A percentile compares a stretch with the other conserved stretches of the same genome.
Conservation (phyloP, 2,329 filamentous ascomycete species). For the Chaetomium sp. region DNA sequence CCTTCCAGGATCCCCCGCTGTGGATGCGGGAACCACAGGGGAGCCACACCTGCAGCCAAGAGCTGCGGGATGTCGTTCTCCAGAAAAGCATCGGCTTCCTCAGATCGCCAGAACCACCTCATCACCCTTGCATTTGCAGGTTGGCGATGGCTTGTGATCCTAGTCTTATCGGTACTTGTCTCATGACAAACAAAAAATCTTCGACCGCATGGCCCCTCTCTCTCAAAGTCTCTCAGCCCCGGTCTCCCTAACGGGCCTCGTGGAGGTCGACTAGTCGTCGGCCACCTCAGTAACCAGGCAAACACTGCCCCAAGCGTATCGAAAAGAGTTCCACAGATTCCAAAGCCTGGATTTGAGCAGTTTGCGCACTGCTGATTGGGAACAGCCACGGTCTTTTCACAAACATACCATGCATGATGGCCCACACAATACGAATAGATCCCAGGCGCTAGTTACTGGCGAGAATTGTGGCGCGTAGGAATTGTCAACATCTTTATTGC, state of each 20-base stretch:
- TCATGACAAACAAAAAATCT: too few species aligned
- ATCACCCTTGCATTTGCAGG: background rate
- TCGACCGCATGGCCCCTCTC: too few species aligned
- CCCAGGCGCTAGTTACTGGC: too few species aligned
- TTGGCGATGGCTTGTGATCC: too few species aligned
- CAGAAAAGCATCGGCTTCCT: background rate
- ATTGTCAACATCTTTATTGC: too few species aligned
- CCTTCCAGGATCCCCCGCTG: background rate
- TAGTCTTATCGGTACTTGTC: background rate
- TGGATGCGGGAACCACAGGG: background rate
- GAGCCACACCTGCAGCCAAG: constrained; percentile 4
- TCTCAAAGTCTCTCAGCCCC: too few species aligned
- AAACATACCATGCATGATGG: background rate
- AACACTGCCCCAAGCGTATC: background rate
- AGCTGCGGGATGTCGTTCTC: background rate
- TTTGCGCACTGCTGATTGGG: background rate
- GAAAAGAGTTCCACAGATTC: background rate
- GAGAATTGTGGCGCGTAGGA: too few species aligned
- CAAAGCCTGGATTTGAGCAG: background rate
- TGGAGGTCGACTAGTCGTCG: background rate
- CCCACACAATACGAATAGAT: background rate
- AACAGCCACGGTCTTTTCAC: background rate
- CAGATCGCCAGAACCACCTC: constrained; percentile 2
- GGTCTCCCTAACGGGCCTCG: too few species aligned
- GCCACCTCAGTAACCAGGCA: background rate